Base-by-base conservation (phyloP, 345 rosid genomes). In the Aquilaria malaccensis region DNA sequence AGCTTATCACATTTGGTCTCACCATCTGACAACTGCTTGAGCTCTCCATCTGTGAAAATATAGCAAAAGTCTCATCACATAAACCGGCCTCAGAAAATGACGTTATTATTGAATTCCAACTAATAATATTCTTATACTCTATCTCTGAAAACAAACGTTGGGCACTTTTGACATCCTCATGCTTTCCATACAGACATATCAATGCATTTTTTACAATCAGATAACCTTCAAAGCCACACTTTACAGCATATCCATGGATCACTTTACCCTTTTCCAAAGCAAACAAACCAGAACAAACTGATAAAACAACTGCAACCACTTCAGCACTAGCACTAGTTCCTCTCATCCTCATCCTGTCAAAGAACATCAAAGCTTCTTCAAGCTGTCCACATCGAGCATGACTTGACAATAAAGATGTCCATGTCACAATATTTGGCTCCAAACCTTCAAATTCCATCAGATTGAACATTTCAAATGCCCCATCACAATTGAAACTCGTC, bases 21-120 rank as follows among this genome's bases (percentile, higher is more conserved):
- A 75, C 62, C 33, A 47, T 47, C 4, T 67, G 33, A 75, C 68
- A 51, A 37, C 45, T 51, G 30, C 60, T 69, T 59, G 58, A 67
- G 48, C 71, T 74, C 77, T 74, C 79, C 65, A 89, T 47, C 79
- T 79, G 70, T 2, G 69, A 68, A 74, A 89, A 80, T 30, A 74
- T 45, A 33, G 61, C 78, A 63, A 79, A 78, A 41, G 86, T 89
- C 69, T 77, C 81, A 30, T 85, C 80, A 33, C 76, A 77, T 50
- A 80, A 59, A 63, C 89, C 85, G 69, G 81, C 72, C 70, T 85
- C 86, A 3, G 74, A 81, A 29, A 74, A 79, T 53, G 86, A 79
- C 22, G 88, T 83, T 66, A 80, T 83, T 68, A 89, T 64, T 33
- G 86, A 65, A 69, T 85, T 89, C 95, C 89, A 85, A 71, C 87